Evolutionary conservation across 305 asterid species (phyloP), one percentile per base, ranked within the genome.

Genomic region (Nicotiana rustica): DNA sequence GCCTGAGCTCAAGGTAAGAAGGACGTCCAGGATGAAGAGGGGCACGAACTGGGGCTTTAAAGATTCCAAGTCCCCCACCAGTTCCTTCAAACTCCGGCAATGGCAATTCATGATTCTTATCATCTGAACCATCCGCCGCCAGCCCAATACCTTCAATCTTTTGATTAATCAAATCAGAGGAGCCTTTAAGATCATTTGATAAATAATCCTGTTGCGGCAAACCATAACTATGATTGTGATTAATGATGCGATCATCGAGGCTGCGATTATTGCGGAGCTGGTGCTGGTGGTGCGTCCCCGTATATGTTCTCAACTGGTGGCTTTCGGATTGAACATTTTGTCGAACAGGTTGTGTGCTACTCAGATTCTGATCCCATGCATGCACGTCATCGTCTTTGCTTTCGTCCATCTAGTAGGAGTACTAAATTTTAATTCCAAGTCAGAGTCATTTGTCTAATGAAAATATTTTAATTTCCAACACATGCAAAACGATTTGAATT

Each of bases 201-300:
- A 56, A 8, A 15, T 13, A 12, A 55, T 76, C 66, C n/a, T 76
- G 12, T 29, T 0, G 64, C 52, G 13, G 52, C 17, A 52, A 75
- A 52, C 44, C 6, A 1, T 86, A 89, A 15, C 88, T 81, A 70
- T 82, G 85, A 4, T 71, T 85, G 77, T 62, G 83, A 59, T 56
- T 73, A 7, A 83, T 86, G 66, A 81, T 44, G 73, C 87, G 86
- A 44, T 92, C 98, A 81, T 95, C 97, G 68, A 95, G 95, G 89
- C 98, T 95, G 87, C 90, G 95, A 49, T 95, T 95, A 49, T 95
- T 95, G 41, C 99, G 94, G 21, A 89, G 85, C 77, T 90, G 93
- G 10, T 86, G 93, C 5, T 86, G 88, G 86, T 84, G 83, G 85
- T 89, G 90, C 29, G 92, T 91, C 29, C 90, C 96, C 13, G 98